phyloP scores from a whole-genome alignment of 192 early-diverging fungal genomes.

The Coemansia sp. region DNA sequence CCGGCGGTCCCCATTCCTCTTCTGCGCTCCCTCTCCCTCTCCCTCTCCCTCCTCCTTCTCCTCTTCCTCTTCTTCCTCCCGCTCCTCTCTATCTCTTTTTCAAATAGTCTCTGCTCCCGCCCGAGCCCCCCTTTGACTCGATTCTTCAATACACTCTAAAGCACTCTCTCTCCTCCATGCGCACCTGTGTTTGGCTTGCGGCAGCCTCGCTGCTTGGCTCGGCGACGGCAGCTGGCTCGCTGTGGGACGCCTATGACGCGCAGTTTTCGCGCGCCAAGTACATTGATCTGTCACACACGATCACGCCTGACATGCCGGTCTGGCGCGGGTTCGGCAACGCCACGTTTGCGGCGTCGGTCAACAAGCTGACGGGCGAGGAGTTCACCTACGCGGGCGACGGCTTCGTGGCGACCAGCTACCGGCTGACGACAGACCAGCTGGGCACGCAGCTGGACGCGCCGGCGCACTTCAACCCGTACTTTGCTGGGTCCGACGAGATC shows the following conservation, averaged over 20 bases:
- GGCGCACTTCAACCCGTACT: constrained; percentile 49
- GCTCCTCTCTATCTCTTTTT: too few species aligned
- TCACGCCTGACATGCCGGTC: constrained; percentile 50
- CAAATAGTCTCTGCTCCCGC: too few species aligned
- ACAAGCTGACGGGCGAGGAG: constrained; percentile 36
- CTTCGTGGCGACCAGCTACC: constrained; percentile 51
- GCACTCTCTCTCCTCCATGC: too few species aligned
- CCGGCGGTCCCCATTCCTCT: too few species aligned
- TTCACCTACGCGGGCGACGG: constrained; percentile 40
- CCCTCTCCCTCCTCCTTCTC: too few species aligned
- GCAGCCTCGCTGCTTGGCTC: not conserved
- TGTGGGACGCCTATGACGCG: constrained; percentile 33
- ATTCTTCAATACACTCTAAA: too few species aligned
- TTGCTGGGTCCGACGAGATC: constrained; percentile 47
- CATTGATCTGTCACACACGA: constrained; percentile 54
- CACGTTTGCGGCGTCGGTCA: constrained; percentile 38
- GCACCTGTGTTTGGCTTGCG: too few species aligned
- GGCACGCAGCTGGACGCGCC: constrained; percentile 55
- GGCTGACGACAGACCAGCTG: constrained; percentile 53
- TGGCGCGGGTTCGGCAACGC: constrained; percentile 55
- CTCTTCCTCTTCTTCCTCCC: too few species aligned
- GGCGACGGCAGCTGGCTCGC: too few species aligned
- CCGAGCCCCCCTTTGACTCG: too few species aligned
- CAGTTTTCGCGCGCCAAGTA: constrained; percentile 30
- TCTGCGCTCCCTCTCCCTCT: too few species aligned